These are phyloP conservation scores for Fusarium devonianum DNA, from an alignment of 2,329 filamentous ascomycete species.

Conservation along the genomic window DNA sequence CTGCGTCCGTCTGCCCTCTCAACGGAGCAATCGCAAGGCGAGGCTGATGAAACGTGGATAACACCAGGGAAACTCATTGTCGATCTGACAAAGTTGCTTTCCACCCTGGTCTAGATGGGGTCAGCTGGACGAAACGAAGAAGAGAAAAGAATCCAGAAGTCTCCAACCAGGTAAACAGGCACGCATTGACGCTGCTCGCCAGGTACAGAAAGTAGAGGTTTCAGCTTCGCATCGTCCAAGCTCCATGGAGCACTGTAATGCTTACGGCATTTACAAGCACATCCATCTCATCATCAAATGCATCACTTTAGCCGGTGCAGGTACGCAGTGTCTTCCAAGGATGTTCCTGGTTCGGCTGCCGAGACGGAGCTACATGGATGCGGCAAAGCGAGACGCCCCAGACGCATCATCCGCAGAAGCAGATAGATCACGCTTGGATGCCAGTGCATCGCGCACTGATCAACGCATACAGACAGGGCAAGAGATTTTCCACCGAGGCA, in stretches of 20 bases:
- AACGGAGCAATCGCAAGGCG: background rate
- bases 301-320: conserved; percentile 24
- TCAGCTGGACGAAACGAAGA: no score
- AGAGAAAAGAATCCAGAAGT: background rate
- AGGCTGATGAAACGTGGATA: background rate
- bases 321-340: conserved; percentile 24
- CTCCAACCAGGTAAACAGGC: background rate
- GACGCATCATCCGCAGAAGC: conserved; percentile 5
- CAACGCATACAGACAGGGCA: background rate
- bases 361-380: conserved; percentile 9
- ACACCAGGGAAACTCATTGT: background rate
- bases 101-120: no score
- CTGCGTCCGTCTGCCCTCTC: background rate
- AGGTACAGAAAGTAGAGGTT: conserved; percentile 4
- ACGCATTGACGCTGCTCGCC: conserved; percentile 10
- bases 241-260: conserved; percentile 7
- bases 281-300: conserved; percentile 20
- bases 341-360: conserved; percentile 18
- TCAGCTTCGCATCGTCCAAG: background rate
- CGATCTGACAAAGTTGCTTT: no score
- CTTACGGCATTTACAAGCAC: conserved; percentile 12
- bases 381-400: conserved; percentile 3
- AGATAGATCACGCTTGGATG: conserved; percentile 2
- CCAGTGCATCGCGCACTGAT: conserved; percentile 1
- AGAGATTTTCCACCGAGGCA: conserved; percentile 10